Evolutionary conservation across 2,329 filamentous ascomycete genomes (phyloP).

Genomic region (Endothia cerciana): DNA sequence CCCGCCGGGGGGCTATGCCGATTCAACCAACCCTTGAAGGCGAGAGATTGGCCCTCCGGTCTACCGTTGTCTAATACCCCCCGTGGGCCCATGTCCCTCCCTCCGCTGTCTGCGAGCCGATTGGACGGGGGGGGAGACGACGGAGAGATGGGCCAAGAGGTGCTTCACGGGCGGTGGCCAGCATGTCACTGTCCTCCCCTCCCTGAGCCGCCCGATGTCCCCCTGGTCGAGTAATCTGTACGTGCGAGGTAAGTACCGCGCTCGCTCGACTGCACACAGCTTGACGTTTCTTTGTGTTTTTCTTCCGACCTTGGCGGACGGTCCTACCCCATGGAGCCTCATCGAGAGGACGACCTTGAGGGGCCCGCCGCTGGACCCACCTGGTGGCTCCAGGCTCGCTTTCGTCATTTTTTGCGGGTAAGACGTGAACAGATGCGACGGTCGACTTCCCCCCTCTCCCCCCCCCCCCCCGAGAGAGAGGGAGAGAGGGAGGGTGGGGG

Average conservation of each 20-base stretch:
- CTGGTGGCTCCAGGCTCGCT: neutral
- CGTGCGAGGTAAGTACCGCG: no score
- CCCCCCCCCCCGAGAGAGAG: no score
- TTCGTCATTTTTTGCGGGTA: neutral
- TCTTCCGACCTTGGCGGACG: neutral
- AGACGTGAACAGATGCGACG: neutral
- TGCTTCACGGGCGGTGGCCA: no score
- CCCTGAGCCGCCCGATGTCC: no score
- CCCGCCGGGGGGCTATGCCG: neutral
- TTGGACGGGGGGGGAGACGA: neutral
- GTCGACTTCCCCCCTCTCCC: neutral
- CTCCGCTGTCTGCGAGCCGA: neutral
- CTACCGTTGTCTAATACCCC: no score
- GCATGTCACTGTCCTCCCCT: no score
- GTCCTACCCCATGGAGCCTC: neutral
- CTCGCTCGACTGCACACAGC: neutral
- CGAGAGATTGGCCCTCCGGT: conserved; percentile 8
- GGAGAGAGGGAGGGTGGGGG: neutral
- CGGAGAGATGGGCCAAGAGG: no score
- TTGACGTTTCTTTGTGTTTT: no score
- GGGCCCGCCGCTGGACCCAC: neutral
- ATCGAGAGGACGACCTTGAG: neutral
- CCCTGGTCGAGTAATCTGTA: no score
- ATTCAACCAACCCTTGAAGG: no score
- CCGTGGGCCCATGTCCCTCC: no score